phyloP scores from a whole-genome alignment of 2,329 filamentous ascomycete genomes.

The Thielaviopsis musarum region DNA sequence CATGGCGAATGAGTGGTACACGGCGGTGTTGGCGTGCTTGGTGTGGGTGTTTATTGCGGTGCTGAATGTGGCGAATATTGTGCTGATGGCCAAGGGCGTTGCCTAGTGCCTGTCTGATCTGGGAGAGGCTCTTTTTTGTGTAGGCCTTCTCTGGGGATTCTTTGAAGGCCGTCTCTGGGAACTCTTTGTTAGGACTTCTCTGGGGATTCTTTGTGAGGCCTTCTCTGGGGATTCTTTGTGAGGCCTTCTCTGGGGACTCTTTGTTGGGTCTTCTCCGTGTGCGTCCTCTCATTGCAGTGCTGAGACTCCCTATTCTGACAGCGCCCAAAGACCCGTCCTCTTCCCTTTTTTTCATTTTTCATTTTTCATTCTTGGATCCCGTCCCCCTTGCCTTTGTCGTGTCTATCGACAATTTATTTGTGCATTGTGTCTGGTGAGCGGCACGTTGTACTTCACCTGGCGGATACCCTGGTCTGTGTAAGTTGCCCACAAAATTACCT shows the following conservation, averaged over 20 bases:
- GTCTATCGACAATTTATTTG: background rate
- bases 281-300: too few species aligned
- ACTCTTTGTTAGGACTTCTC: background rate
- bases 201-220: background rate
- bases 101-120: background rate
- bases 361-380: background rate
- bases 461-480: background rate
- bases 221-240: too few species aligned
- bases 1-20: conserved; percentile 60
- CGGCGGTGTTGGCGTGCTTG: conserved; percentile 33
- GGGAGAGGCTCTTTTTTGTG: background rate
- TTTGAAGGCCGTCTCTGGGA: too few species aligned
- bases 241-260: background rate
- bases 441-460: background rate
- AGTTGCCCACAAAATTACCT: background rate
- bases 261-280: too few species aligned
- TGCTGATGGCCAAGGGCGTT: conserved; percentile 35
- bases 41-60: conserved; percentile 61
- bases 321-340: too few species aligned
- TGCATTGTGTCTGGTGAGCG: background rate
- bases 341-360: background rate
- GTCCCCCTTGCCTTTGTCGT: background rate
- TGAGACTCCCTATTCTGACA: background rate
- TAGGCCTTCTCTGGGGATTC: too few species aligned
- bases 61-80: conserved; percentile 60